Conservation (phyloP, 306 rosid species). For the Gastrolobium villosum region DNA sequence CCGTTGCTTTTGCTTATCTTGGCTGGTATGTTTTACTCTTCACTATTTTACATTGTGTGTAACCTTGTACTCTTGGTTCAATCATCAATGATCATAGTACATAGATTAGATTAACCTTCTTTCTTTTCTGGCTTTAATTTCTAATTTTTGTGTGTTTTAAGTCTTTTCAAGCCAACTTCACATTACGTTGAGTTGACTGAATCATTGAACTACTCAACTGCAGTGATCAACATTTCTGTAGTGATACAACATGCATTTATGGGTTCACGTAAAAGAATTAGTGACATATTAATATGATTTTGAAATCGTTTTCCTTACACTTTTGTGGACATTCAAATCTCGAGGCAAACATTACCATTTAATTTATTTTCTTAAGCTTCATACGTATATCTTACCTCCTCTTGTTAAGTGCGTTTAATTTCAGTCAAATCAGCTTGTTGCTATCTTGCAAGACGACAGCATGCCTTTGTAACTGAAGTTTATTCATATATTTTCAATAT, state of each 20-base stretch:
- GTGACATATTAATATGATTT: not conserved
- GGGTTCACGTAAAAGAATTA: not conserved
- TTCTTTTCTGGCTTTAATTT: no score
- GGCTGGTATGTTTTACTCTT: conserved; percentile 73
- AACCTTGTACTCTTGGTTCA: not conserved
- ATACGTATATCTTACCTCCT: not conserved
- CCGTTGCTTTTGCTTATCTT: conserved; percentile 94
- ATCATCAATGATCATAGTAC: not conserved
- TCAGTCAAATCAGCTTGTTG: conserved; percentile 1
- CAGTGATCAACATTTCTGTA: not conserved
- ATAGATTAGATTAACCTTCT: no score
- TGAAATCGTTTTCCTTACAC: not conserved
- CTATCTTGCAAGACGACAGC: conserved; percentile 12
- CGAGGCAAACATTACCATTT: not conserved
- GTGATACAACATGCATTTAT: not conserved
- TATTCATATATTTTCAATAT: conserved; percentile 7
- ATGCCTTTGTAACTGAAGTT: not conserved
- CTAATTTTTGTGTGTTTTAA: no score
- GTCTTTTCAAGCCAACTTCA: no score
- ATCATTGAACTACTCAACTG: not conserved
- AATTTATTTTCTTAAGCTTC: conserved; percentile 17
- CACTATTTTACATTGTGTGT: not conserved
- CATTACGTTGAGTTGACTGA: not conserved
- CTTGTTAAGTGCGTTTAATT: not conserved
- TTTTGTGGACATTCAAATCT: not conserved